Conservation (phyloP, 2,329 filamentous ascomycete species). For the Orbilia ellipsospora region DNA sequence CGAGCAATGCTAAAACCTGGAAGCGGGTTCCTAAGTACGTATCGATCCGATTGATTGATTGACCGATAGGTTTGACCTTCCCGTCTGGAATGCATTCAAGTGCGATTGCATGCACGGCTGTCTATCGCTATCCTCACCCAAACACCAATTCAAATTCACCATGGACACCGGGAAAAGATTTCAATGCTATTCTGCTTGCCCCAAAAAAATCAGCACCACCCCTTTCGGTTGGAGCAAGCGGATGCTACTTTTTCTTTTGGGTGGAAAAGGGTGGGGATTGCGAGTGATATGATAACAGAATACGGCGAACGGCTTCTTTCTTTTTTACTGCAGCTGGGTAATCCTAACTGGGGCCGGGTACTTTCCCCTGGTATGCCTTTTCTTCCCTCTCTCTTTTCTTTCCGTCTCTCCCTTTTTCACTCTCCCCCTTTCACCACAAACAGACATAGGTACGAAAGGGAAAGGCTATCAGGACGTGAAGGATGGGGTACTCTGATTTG, state of each 20-base stretch:
- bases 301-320: not conserved
- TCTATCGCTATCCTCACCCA: too few species aligned
- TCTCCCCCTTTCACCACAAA: constrained; percentile 7
- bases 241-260: not conserved
- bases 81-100: constrained; percentile 17
- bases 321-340: constrained; percentile 1
- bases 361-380: not conserved
- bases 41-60: not conserved
- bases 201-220: not conserved
- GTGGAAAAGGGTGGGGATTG: constrained; percentile 2
- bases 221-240: constrained; percentile 44
- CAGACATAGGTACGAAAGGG: too few species aligned
- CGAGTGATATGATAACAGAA: constrained; percentile 9
- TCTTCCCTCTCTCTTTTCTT: constrained; percentile 17
- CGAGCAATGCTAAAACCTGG: too few species aligned
- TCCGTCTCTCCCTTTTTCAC: constrained; percentile 29
- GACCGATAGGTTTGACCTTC: constrained; percentile 6
- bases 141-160: too few species aligned
- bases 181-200: too few species aligned
- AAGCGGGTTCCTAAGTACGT: too few species aligned
- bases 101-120: constrained; percentile 6
- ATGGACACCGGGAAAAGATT: too few species aligned
- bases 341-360: constrained; percentile 11
- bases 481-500: constrained; percentile 18
- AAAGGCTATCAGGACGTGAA: not conserved